Conservation (phyloP, 768 basidiomycete species). For the Hericium erinaceus region DNA sequence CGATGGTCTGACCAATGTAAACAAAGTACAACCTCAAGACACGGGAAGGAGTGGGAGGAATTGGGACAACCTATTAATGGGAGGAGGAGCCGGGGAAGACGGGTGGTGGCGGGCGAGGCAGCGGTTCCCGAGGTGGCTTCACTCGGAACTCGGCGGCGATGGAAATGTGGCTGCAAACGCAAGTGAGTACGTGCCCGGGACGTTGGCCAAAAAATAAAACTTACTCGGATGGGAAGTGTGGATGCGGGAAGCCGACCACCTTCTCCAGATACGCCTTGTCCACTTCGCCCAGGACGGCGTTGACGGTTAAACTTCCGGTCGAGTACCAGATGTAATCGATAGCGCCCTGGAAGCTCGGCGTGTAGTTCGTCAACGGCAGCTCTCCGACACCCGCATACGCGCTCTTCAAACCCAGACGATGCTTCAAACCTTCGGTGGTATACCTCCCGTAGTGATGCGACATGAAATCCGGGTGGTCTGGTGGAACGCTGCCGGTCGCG, state of each 20-base stretch:
- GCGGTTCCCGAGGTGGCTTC: conserved; percentile 53
- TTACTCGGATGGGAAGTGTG: conserved; percentile 94
- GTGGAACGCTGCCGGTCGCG: conserved; percentile 54
- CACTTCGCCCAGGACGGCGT: conserved; percentile 81
- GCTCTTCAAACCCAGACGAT: conserved; percentile 75
- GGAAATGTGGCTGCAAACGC: conserved; percentile 52
- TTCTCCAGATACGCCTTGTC: conserved; percentile 80
- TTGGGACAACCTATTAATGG: conserved; percentile 17
- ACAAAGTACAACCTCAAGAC: conserved; percentile 5
- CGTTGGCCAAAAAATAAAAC: conserved; percentile 25
- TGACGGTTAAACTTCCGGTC: conserved; percentile 60
- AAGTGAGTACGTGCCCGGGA: conserved; percentile 7
- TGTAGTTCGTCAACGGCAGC: conserved; percentile 79
- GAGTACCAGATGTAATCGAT: conserved; percentile 96
- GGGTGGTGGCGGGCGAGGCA: conserved; percentile 26
- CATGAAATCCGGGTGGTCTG: conserved; percentile 88
- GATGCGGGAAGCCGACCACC: conserved; percentile 93
- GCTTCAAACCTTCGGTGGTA: conserved; percentile 81
- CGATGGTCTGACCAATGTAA: background rate
- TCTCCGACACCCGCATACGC: conserved; percentile 62
- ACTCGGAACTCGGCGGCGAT: conserved; percentile 71
- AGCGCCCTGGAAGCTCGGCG: conserved; percentile 76
- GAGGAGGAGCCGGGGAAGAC: conserved; percentile 32
- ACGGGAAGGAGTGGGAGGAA: conserved; percentile 1
- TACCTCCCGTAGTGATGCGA: conserved; percentile 84